phyloP scores from a whole-genome alignment of 2,329 filamentous ascomycete species.

The Hypoxylon sp. region DNA sequence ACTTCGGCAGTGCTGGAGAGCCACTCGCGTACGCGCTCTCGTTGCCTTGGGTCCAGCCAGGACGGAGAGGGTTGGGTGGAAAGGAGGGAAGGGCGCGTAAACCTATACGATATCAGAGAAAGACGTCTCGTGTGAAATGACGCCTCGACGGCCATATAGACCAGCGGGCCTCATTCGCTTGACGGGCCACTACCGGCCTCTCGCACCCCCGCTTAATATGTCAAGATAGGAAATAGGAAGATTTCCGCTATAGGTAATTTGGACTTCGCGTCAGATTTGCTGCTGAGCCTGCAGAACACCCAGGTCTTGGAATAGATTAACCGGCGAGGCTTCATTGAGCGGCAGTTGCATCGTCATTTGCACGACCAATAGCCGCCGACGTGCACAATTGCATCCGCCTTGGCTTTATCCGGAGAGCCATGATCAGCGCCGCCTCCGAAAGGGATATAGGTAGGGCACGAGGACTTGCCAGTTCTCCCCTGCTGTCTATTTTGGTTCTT shows the following conservation, averaged over 20 bases:
- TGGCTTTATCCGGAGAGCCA: slow-evolving; percentile 42
- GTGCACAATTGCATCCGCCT: slow-evolving; percentile 36
- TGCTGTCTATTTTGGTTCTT: slow-evolving; percentile 9
- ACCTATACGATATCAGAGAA: slow-evolving; percentile 1
- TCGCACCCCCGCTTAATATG: slow-evolving; percentile 40
- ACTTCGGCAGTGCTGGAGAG: slow-evolving; percentile 21
- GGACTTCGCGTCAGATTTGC: slow-evolving; percentile 40
- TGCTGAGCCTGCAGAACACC: slow-evolving; percentile 30
- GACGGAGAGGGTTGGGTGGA: no score
- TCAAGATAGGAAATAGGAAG: slow-evolving; percentile 37
- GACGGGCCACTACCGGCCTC: slow-evolving; percentile 34
- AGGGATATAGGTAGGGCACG: slow-evolving; percentile 37
- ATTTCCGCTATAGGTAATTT: slow-evolving; percentile 40
- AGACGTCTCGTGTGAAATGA: slow-evolving; percentile 17
- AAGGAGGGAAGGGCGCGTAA: no score
- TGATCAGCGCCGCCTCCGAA: slow-evolving; percentile 23
- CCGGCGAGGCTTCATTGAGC: slow-evolving; percentile 40
- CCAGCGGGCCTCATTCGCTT: slow-evolving; percentile 27
- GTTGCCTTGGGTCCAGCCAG: slow-evolving; percentile 11
- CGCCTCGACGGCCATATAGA: slow-evolving; percentile 23
- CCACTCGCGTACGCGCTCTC: slow-evolving; percentile 5
- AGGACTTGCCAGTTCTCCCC: slow-evolving; percentile 14
- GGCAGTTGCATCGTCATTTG: slow-evolving; percentile 39
- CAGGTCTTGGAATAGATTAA: slow-evolving; percentile 39
- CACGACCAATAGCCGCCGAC: slow-evolving; percentile 39